phyloP scores from a whole-genome alignment of 768 basidiomycete species.

The Ramaria sp. region DNA sequence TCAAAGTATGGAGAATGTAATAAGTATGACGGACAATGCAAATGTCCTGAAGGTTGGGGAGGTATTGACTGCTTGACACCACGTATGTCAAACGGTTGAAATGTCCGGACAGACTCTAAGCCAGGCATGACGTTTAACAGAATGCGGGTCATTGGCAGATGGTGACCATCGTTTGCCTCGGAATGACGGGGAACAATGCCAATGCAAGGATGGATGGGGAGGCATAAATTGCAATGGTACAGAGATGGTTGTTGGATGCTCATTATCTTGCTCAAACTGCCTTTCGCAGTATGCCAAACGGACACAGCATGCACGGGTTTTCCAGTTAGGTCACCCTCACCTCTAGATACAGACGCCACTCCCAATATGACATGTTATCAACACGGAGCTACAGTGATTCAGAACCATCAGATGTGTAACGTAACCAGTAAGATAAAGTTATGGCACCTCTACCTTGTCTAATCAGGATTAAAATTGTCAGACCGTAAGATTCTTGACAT shows the following conservation, averaged over 20 bases:
- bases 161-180: conserved; percentile 77
- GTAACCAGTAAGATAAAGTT: conserved; percentile 71
- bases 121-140: conserved; percentile 26
- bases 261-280: background rate
- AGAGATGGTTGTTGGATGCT: conserved; percentile 14
- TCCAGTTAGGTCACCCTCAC: conserved; percentile 41
- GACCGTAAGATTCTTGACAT: conserved; percentile 92
- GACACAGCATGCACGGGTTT: conserved; percentile 75
- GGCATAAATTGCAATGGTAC: conserved; percentile 97
- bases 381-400: conserved; percentile 87
- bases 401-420: conserved; percentile 95
- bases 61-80: conserved; percentile 92
- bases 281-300: conserved; percentile 64
- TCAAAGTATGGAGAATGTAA: conserved; percentile 70
- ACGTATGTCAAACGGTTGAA: conserved; percentile 41
- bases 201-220: conserved; percentile 91
- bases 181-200: conserved; percentile 62
- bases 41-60: conserved; percentile 96
- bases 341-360: conserved; percentile 23
- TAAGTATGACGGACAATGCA: conserved; percentile 88
- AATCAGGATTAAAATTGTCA: conserved; percentile 19
- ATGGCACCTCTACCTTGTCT: background rate
- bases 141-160: conserved; percentile 91
- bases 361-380: conserved; percentile 88
- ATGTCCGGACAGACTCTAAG: conserved; percentile 6